Evolutionary conservation across 192 early-diverging fungal genomes (phyloP).

Genomic region (Coemansia sp.): DNA sequence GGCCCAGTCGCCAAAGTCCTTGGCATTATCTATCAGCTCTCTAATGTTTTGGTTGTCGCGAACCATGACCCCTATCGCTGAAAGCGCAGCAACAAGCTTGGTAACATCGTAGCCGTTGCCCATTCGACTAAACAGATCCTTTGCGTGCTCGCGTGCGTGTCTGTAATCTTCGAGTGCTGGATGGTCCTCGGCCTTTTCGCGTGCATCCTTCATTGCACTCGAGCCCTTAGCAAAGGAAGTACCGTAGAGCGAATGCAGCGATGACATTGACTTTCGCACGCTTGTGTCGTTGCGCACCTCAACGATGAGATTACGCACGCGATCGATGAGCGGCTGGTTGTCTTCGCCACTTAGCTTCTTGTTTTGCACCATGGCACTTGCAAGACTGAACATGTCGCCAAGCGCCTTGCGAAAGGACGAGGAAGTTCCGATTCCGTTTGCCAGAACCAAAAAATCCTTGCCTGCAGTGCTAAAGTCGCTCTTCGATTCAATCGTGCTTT

Average conservation of each 20-base stretch:
- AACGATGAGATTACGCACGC: constrained; percentile 38
- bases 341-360: constrained; percentile 14
- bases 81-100: constrained; percentile 21
- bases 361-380: constrained; percentile 31
- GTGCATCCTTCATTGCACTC: constrained; percentile 7
- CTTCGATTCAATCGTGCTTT: constrained; percentile 21
- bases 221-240: constrained; percentile 13
- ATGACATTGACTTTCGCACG: constrained; percentile 32
- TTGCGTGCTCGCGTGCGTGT: constrained; percentile 21
- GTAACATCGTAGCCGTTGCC: constrained; percentile 42
- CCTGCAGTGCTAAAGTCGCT: constrained; percentile 17
- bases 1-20: constrained; percentile 43
- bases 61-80: constrained; percentile 32
- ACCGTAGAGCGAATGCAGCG: constrained; percentile 35
- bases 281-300: constrained; percentile 32
- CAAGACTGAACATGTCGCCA: constrained; percentile 24
- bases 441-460: constrained; percentile 40
- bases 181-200: constrained; percentile 27
- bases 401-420: constrained; percentile 36
- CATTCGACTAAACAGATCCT: constrained; percentile 34
- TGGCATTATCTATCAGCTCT: constrained; percentile 28
- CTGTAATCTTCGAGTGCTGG: constrained; percentile 33
- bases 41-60: constrained; percentile 35
- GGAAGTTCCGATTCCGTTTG: constrained; percentile 39
- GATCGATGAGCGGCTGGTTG: constrained; percentile 20